Base-by-base conservation (phyloP, 1,284 basidiomycete species). In the Ganoderma lingzhi region DNA sequence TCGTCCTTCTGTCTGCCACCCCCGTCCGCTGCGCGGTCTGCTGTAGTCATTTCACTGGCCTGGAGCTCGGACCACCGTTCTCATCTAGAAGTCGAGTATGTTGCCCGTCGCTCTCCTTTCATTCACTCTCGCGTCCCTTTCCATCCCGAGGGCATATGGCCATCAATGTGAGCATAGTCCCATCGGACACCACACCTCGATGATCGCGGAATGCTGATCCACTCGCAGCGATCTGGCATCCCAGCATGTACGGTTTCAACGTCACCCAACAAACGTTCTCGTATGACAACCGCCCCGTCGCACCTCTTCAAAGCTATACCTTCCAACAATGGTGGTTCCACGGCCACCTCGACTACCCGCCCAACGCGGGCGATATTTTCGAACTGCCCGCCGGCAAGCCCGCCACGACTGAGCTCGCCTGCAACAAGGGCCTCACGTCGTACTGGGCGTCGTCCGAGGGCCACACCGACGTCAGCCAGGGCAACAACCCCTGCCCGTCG, bases 251-350 rank as follows among this genome's bases (percentile, higher is more conserved):
- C 72, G 87, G 88, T 14, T 89, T 88, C 80, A 88, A 89, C 68
- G 86, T 88, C 6, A 87, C 86, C 12, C 76, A 78, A 9, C 70
- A 82, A 63, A 84, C 83, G 2, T 86, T 84, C 67, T 72, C 82
- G 1, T 87, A 87, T 75, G 87, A 88, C 75, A 87, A 87, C 72
- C 84, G 83, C 9, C 82, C 83, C n/a, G 87, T 89, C 41, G 79
- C 83, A 0, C 90, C 90, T 5, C 82, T 92, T 10, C 81, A 79
- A 55, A 76, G 87, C 73, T 79, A 83, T 70, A 77, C 84, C 4
- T 91, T 91, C 76, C 72, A 84, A 10, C 75, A 89, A 66, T 92
- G 90, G 91, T 93, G 90, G 90, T 90, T 91, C 79, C 90, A 91
- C 75, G 85, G 85, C 28, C 86, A 88, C 76, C 82, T 89, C 42